phyloP scores from a whole-genome alignment of 1,284 basidiomycete species.

The Cutaneotrichosporon sp. region DNA sequence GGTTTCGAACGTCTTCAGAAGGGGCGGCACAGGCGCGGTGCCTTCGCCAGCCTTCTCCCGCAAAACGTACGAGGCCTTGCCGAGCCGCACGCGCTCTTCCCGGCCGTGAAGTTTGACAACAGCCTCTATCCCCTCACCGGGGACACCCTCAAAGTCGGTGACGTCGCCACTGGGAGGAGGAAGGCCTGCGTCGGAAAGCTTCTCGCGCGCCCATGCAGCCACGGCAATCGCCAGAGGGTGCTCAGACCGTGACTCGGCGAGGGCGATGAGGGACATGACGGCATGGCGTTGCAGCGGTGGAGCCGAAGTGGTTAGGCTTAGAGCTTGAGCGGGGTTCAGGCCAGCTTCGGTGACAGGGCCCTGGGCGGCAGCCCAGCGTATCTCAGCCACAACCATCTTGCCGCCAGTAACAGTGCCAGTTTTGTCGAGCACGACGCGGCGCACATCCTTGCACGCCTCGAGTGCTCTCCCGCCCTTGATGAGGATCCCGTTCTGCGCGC shows the following conservation, averaged over 20 bases:
- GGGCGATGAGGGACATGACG: conserved; percentile 75
- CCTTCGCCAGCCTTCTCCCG: conserved; percentile 34
- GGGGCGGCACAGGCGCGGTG: conserved; percentile 56
- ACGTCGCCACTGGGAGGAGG: conserved; percentile 56
- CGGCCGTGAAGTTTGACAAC: conserved; percentile 57
- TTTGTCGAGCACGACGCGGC: conserved; percentile 88
- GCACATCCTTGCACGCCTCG: conserved; percentile 82
- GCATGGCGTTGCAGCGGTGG: conserved; percentile 58
- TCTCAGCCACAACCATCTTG: conserved; percentile 68
- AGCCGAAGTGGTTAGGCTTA: conserved; percentile 47
- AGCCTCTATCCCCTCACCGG: conserved; percentile 85
- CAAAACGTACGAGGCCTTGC: conserved; percentile 67
- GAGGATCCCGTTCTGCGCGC: conserved; percentile 93
- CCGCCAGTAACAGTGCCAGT: conserved; percentile 96
- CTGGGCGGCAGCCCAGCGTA: conserved; percentile 67
- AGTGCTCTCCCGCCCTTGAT: conserved; percentile 96
- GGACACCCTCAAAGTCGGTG: conserved; percentile 73
- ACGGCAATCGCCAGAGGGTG: conserved; percentile 94
- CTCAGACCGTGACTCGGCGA: conserved; percentile 87
- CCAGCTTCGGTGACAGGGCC: conserved; percentile 19
- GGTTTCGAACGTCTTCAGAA: conserved; percentile 64
- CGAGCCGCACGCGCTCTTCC: conserved; percentile 62
- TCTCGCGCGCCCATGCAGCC: conserved; percentile 72
- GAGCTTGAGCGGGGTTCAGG: conserved; percentile 39
- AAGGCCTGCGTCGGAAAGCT: conserved; percentile 58